phyloP scores from a whole-genome alignment of 208 protist genomes.

The Strigomonas culicis region DNA sequence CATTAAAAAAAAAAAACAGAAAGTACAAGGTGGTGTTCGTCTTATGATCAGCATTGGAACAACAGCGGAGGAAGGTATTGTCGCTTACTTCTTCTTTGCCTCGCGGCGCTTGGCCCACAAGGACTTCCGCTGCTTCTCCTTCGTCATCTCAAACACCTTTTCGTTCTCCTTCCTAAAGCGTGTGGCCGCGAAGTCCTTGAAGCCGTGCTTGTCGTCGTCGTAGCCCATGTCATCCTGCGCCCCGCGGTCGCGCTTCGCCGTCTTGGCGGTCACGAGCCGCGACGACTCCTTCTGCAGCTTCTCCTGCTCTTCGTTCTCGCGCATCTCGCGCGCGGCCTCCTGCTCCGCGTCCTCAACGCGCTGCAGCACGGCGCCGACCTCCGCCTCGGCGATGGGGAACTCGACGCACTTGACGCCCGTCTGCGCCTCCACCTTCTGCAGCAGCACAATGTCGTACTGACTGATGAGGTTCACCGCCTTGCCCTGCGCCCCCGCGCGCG shows the following conservation, averaged over 20 bases:
- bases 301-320: slow-evolving; percentile 81
- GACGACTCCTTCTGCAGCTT: slow-evolving; percentile 72
- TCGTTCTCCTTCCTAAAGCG: slow-evolving; percentile 88
- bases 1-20: neutral
- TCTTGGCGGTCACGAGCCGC: slow-evolving; percentile 59
- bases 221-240: slow-evolving; percentile 79
- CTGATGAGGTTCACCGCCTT: slow-evolving; percentile 93
- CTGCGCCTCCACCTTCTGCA: slow-evolving; percentile 97
- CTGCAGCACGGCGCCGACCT: slow-evolving; percentile 77
- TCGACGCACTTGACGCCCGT: slow-evolving; percentile 92
- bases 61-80: too few species aligned
- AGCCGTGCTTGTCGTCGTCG: slow-evolving; percentile 82
- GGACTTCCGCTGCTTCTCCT: slow-evolving; percentile 82
- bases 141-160: slow-evolving; percentile 87
- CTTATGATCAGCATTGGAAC: neutral
- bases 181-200: slow-evolving; percentile 74
- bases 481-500: slow-evolving; percentile 92
- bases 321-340: slow-evolving; percentile 85
- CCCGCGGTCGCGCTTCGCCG: slow-evolving; percentile 73
- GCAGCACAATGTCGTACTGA: slow-evolving; percentile 98
- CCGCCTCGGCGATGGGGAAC: slow-evolving; percentile 71
- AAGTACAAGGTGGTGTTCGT: neutral
- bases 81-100: slow-evolving; percentile 36
- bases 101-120: slow-evolving; percentile 85
- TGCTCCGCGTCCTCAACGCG: slow-evolving; percentile 91